A percentile compares a stretch with the other conserved stretches of the same genome.
These are phyloP conservation scores for Scheffersomyces spartinae DNA, from an alignment of 805 yeast species.

Conservation along the genomic window DNA sequence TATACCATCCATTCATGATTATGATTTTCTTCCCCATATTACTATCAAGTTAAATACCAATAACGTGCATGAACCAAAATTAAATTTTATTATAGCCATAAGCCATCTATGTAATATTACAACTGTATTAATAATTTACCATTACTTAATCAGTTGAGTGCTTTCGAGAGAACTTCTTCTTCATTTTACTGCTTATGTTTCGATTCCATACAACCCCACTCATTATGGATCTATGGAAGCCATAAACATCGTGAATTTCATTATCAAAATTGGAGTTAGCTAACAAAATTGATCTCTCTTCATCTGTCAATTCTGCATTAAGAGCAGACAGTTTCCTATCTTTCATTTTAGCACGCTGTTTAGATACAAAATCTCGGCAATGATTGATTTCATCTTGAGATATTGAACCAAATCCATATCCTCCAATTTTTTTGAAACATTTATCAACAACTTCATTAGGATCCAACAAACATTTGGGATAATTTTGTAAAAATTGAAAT, in stretches of 20 bases:
- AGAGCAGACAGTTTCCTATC: slow-evolving; percentile 15
- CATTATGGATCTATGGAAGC: slow-evolving; percentile 32
- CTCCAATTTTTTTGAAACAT: slow-evolving; percentile 63
- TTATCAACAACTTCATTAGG: slow-evolving; percentile 60
- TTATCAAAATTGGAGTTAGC: slow-evolving; percentile 7
- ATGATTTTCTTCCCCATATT: no score
- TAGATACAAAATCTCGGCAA: slow-evolving; percentile 68
- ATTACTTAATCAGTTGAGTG: neutral
- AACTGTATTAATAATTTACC: no score
- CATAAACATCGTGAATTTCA: slow-evolving; percentile 30
- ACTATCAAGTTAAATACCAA: no score
- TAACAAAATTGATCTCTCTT: slow-evolving; percentile 22
- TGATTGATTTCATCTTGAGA: slow-evolving; percentile 74
- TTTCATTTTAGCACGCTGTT: slow-evolving; percentile 36
- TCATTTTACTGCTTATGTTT: slow-evolving; percentile 30
- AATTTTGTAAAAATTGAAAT: slow-evolving; percentile 77
- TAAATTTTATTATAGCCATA: no score
- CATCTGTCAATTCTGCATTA: slow-evolving; percentile 25
- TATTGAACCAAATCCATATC: slow-evolving; percentile 53
- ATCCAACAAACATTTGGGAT: slow-evolving; percentile 61
- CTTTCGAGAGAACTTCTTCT: slow-evolving; percentile 14
- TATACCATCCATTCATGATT: no score
- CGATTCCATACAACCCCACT: slow-evolving; percentile 36
- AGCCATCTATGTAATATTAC: no score
- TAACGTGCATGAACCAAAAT: no score